Percentiles rank a stretch among this genome's conserved stretches.
Evolutionary conservation across 176 grass and related monocot species (phyloP).

Genomic region (Paspalum vaginatum): DNA sequence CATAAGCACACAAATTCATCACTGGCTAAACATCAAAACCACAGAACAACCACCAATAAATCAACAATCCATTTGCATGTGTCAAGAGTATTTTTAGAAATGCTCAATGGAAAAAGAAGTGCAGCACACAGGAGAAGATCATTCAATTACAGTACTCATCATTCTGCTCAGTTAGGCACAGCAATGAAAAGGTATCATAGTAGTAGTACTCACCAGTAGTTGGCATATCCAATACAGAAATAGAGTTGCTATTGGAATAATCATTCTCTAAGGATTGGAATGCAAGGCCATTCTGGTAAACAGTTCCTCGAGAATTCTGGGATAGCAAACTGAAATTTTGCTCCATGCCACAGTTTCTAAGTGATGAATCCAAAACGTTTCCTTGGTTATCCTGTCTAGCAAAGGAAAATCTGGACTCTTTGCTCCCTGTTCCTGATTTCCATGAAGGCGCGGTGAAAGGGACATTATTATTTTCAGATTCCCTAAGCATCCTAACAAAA

Average conservation of each 20-base stretch:
- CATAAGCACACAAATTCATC: slow-evolving; percentile 20
- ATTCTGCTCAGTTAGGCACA: slow-evolving; percentile 15
- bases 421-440: slow-evolving; percentile 61
- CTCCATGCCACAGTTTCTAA: slow-evolving; percentile 50
- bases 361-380: slow-evolving; percentile 49
- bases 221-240: slow-evolving; percentile 46
- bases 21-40: slow-evolving; percentile 38
- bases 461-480: slow-evolving; percentile 57
- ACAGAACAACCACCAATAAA: slow-evolving; percentile 23
- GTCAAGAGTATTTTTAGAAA: slow-evolving; percentile 11
- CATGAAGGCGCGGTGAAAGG: slow-evolving; percentile 47
- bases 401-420: slow-evolving; percentile 92
- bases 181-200: neutral
- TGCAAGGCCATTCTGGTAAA: slow-evolving; percentile 52
- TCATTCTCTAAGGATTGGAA: slow-evolving; percentile 54
- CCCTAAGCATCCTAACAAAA: slow-evolving; percentile 67
- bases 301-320: slow-evolving; percentile 52
- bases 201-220: slow-evolving; percentile 56
- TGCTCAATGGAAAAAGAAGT: slow-evolving; percentile 6
- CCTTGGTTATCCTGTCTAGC: slow-evolving; percentile 86
- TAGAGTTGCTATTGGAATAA: slow-evolving; percentile 32
- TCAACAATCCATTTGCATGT: neutral
- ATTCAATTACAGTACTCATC: slow-evolving; percentile 17
- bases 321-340: slow-evolving; percentile 54
- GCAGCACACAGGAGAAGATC: slow-evolving; percentile 3